Base-by-base conservation (phyloP, 2,329 filamentous ascomycete genomes). In the Alternaria postmessia region DNA sequence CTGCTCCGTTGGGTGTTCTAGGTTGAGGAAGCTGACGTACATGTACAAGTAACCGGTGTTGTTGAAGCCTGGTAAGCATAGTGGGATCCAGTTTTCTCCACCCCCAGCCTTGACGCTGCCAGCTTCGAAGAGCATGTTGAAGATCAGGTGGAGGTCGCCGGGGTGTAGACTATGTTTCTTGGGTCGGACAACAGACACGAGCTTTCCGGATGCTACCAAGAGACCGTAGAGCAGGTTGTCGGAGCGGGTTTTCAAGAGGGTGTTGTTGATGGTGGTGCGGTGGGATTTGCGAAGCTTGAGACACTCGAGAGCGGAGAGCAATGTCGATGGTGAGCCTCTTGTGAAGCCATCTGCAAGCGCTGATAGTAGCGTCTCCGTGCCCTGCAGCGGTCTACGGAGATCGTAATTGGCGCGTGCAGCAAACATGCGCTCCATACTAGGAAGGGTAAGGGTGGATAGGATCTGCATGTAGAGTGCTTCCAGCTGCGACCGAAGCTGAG, bases 121-220 rank as follows among this genome's bases (percentile, higher is more conserved):
- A 2, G 94, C 95, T 80, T 96, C 94, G 72, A 99, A 99, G 2
- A 99, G 88, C 96, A 99, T 99, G 75, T 98, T 98, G 84, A 99
- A 99, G 62, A 99, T 94, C 46, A 99, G 86, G 74, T 97, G 94
- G 24, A 99, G 84, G 75, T 99, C 95, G 64, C 94, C 94, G 0
- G 96, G 95, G 70, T 99, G 96, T 3, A 99, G 84, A 0, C 94
- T 97, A 78, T 99, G 95, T 59, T 95, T 92, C 69, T 96, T 94
- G 6, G 96, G 96, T 38, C 95, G 86, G 16, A 98, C 91, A 38
- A 99, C 96, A 75, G 94, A 97, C 66, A 99, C 95, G 6, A 99
- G 89, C 71, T 91, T 90, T 5, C 94, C 94, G 12, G 94, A 93
- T 5, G 95, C 95, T 16, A 97, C 94, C 61, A 99, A 90, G 12